These are phyloP conservation scores for Colletotrichum musicola DNA, from an alignment of 2,329 filamentous ascomycete species.

Conservation along the genomic window DNA sequence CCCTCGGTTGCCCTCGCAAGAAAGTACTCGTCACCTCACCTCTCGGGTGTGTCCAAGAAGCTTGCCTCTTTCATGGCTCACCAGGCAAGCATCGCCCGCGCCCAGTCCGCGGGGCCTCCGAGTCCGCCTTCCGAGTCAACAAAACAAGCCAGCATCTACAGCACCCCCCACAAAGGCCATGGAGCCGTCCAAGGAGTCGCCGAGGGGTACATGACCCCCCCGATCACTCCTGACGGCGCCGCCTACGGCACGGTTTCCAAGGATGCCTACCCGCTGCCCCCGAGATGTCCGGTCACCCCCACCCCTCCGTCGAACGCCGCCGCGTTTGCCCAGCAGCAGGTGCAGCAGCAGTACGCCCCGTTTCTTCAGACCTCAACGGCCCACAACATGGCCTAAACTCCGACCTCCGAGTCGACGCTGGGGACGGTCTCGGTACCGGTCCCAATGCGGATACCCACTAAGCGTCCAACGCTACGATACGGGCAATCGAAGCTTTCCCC, in stretches of 20 bases:
- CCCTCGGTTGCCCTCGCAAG: conserved; percentile 69
- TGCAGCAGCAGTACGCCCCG: conserved; percentile 59
- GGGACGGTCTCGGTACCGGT: conserved; percentile 2
- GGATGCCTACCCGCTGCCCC: conserved; percentile 61
- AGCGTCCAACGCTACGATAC: conserved; percentile 35
- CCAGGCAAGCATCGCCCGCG: conserved; percentile 68
- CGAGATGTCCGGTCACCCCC: conserved; percentile 73
- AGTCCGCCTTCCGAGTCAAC: conserved; percentile 69
- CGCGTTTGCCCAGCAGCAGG: conserved; percentile 52
- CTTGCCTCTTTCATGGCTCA: conserved; percentile 71
- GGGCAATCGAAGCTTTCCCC: conserved; percentile 28
- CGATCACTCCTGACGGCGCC: conserved; percentile 83
- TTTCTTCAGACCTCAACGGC: conserved; percentile 56
- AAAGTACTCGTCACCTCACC: conserved; percentile 69
- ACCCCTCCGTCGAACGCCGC: conserved; percentile 63
- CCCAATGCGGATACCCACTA: conserved; percentile 19
- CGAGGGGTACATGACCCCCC: conserved; percentile 85
- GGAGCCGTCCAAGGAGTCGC: conserved; percentile 71
- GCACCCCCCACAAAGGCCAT: conserved; percentile 83
- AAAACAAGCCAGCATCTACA: conserved; percentile 74
- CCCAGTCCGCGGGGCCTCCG: conserved; percentile 62
- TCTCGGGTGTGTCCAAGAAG: conserved; percentile 66
- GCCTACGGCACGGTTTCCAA: conserved; percentile 63
- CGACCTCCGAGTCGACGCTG: conserved; percentile 16
- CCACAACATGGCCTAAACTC: conserved; percentile 45